Percentiles rank a stretch among this genome's conserved stretches.
Conservation (phyloP, 2,329 filamentous ascomycete genomes). For the Apiospora hydei region DNA sequence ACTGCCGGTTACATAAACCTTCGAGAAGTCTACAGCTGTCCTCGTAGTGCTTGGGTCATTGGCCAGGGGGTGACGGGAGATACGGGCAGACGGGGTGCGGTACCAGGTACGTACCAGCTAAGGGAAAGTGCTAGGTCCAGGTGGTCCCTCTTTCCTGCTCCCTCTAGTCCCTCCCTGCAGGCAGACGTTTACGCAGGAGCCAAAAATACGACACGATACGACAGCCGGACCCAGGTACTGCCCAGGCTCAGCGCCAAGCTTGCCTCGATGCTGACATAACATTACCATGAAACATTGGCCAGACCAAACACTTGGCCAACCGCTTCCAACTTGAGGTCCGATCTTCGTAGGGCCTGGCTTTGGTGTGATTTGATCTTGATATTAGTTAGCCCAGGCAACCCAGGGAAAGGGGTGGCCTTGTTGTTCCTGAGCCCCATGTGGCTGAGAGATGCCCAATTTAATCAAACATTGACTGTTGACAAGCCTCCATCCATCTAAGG, state of each 20-base stretch:
- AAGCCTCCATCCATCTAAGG: background rate
- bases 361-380: conserved; percentile 14
- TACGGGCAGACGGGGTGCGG: background rate
- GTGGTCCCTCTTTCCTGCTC: conserved; percentile 8
- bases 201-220: conserved; percentile 3
- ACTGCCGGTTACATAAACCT: background rate
- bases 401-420: conserved; percentile 1
- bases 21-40: conserved; percentile 6
- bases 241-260: too few species aligned
- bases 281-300: background rate
- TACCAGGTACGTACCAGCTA: background rate
- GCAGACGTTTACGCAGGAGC: background rate
- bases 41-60: conserved; percentile 10
- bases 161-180: conserved; percentile 6
- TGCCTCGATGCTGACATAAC: background rate
- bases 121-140: background rate
- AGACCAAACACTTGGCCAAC: background rate
- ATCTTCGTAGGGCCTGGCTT: conserved; percentile 4
- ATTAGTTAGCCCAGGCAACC: background rate
- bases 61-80: conserved; percentile 16
- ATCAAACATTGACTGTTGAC: background rate
- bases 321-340: background rate
- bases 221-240: background rate
- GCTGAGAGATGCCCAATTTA: background rate
- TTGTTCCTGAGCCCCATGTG: background rate